A percentile compares a stretch with the other conserved stretches of the same genome.
These are phyloP conservation scores for Lodderomyces jiufengensis DNA, from an alignment of 1,139 yeast species.

Conservation along the genomic window DNA sequence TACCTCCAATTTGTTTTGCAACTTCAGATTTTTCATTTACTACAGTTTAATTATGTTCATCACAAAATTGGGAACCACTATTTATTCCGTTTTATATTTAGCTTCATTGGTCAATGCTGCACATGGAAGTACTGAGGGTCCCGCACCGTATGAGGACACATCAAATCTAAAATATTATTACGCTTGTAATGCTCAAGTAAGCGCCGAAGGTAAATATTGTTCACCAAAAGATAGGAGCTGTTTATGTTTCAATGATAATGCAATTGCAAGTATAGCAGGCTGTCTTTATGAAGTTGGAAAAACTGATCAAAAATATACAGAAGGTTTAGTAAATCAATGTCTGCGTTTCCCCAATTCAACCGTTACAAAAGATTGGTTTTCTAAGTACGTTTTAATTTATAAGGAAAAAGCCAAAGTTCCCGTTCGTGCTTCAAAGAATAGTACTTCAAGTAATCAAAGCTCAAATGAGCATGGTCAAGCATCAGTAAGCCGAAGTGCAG, in stretches of 20 bases:
- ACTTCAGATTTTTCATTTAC: no score
- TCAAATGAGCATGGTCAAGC: background rate
- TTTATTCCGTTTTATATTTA: no score
- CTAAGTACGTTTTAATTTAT: no score
- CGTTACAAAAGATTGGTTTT: no score
- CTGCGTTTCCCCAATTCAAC: background rate
- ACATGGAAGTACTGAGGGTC: no score
- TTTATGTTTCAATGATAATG: slow-evolving; percentile 6
- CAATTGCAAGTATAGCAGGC: slow-evolving; percentile 8
- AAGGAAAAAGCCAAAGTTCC: no score
- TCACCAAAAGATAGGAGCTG: slow-evolving; percentile 6
- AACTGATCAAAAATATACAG: background rate
- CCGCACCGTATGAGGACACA: no score
- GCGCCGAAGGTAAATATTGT: slow-evolving; percentile 6
- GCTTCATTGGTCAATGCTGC: no score
- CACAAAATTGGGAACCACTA: no score
- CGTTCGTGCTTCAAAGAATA: background rate
- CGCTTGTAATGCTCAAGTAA: slow-evolving; percentile 7
- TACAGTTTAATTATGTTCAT: no score
- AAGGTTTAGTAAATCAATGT: slow-evolving; percentile 13
- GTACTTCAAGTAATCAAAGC: background rate
- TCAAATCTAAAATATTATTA: slow-evolving; percentile 2
- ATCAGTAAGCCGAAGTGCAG: no score
- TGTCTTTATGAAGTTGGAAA: slow-evolving; percentile 3
- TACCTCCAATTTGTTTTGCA: no score